Percentiles rank a stretch among this genome's conserved stretches.
phyloP scores from a whole-genome alignment of 2,329 filamentous ascomycete genomes.

The Verticillium longisporum region DNA sequence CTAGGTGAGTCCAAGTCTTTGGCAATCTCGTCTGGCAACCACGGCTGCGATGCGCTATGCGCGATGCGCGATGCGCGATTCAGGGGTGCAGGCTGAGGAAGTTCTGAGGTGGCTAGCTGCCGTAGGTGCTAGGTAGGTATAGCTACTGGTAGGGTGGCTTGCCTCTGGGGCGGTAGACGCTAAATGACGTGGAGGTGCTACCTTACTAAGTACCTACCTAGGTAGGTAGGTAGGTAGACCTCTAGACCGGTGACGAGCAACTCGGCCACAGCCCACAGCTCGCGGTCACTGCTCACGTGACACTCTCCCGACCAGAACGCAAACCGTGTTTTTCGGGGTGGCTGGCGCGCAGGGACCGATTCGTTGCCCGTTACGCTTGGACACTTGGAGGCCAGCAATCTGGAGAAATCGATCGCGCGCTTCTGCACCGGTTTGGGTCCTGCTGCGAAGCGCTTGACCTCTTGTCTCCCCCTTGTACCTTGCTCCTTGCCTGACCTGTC shows the following conservation, averaged over 20 bases:
- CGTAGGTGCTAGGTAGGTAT: too few relatives aligned
- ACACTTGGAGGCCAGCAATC: neutral
- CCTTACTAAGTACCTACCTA: too few relatives aligned
- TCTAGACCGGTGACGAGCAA: too few relatives aligned
- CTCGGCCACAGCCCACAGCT: too few relatives aligned
- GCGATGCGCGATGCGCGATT: neutral
- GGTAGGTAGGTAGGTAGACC: too few relatives aligned
- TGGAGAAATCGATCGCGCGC: neutral
- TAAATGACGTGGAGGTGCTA: too few relatives aligned
- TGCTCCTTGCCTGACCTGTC: too few relatives aligned
- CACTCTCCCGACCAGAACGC: neutral
- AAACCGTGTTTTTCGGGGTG: constrained; percentile 2
- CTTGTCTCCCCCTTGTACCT: neutral
- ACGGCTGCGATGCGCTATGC: neutral
- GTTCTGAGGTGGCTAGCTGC: too few relatives aligned
- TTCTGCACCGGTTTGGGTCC: neutral
- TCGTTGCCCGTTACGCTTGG: neutral
- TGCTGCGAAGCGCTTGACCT: neutral
- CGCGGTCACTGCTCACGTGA: neutral
- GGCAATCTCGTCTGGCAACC: neutral
- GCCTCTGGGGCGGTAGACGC: too few relatives aligned
- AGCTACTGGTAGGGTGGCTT: too few relatives aligned
- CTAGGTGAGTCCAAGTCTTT: neutral
- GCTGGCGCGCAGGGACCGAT: neutral
- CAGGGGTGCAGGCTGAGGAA: neutral